phyloP scores from a whole-genome alignment of 225 moss, liverwort and hornwort genomes.

The Pleurozium schreberi region DNA sequence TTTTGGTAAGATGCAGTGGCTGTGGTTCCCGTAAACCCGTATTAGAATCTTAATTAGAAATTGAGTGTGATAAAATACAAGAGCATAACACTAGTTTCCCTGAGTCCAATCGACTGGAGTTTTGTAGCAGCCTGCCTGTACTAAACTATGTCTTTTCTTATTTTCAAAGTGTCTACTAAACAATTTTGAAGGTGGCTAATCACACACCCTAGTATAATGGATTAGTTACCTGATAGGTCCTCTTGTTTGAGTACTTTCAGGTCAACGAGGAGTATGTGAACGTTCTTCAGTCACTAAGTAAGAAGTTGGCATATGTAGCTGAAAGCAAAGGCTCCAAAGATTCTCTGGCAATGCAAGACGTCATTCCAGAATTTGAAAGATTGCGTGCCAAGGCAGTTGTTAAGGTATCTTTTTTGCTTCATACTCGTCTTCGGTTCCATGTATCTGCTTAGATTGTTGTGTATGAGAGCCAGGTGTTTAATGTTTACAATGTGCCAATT shows the following conservation, averaged over 20 bases:
- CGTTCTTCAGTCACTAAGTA: slow-evolving; percentile 71
- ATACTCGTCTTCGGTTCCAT: neutral
- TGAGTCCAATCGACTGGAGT: neutral
- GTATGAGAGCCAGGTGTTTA: neutral
- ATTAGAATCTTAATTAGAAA: neutral
- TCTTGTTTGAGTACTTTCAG: slow-evolving; percentile 30
- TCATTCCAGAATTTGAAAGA: slow-evolving; percentile 86
- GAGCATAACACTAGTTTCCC: neutral
- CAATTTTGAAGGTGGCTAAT: neutral
- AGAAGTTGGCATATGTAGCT: slow-evolving; percentile 74
- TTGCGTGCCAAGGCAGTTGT: slow-evolving; percentile 75
- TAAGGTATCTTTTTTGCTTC: slow-evolving; percentile 40
- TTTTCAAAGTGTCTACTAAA: neutral
- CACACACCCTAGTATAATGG: neutral
- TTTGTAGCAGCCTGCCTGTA: neutral
- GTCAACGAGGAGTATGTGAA: slow-evolving; percentile 88
- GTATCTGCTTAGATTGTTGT: neutral
- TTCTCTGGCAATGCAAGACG: slow-evolving; percentile 82
- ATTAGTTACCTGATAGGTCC: neutral
- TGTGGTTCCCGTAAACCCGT: neutral
- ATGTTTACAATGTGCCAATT: neutral
- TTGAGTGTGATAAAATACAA: neutral
- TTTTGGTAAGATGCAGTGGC: neutral
- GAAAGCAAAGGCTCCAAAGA: slow-evolving; percentile 67
- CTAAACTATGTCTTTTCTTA: neutral